A percentile compares a stretch with the other conserved stretches of the same genome.
Evolutionary conservation across 1,284 basidiomycete genomes (phyloP).

Genomic region (Sphagnurus paluster): DNA sequence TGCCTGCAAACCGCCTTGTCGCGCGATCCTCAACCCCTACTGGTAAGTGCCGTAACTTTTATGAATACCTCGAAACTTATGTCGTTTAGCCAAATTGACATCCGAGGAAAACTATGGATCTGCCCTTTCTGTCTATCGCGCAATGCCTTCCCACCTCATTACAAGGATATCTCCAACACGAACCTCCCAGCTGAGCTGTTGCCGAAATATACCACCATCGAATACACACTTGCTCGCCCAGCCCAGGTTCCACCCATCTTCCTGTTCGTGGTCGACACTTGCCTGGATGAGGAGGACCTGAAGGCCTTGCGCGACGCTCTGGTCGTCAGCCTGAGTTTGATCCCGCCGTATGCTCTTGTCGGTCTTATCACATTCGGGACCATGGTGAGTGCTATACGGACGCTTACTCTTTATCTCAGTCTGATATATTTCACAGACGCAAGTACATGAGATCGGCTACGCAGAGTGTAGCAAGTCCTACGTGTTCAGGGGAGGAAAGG

Average conservation of each 20-base stretch:
- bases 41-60: conserved; percentile 57
- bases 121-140: conserved; percentile 97
- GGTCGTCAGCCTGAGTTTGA: conserved; percentile 89
- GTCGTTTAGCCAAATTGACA: conserved; percentile 87
- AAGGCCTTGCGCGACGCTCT: conserved; percentile 93
- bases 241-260: conserved; percentile 95
- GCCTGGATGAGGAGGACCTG: conserved; percentile 94
- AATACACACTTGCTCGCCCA: conserved; percentile 93
- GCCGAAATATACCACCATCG: conserved; percentile 99
- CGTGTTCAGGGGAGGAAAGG: conserved; percentile 99
- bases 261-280: conserved; percentile 97
- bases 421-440: conserved; percentile 59
- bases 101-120: conserved; percentile 98
- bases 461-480: conserved; percentile 97
- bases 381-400: conserved; percentile 65
- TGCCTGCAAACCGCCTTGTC: conserved; percentile 96
- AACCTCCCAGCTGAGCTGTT: conserved; percentile 95
- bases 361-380: conserved; percentile 96
- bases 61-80: conserved; percentile 6
- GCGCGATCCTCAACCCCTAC: conserved; percentile 97
- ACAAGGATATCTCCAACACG: conserved; percentile 98
- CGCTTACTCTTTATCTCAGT: not conserved
- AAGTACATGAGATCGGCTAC: conserved; percentile 99
- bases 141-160: conserved; percentile 97
- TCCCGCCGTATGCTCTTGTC: conserved; percentile 93